Base-by-base conservation (phyloP, 164 flowering plant species). In the Macadamia tetraphylla region DNA sequence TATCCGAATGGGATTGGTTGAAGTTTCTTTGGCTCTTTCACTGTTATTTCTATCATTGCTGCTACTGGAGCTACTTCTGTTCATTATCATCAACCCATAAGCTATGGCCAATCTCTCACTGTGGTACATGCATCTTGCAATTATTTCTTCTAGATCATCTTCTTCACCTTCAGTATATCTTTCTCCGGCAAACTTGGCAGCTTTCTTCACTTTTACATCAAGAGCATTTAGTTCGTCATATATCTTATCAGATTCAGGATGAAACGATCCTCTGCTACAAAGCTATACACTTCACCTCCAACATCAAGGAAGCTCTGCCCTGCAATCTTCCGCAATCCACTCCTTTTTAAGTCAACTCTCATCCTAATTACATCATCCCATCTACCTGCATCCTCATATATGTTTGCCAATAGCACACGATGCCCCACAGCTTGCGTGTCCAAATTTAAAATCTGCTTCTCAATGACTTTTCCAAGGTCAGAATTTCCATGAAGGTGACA, bases 81-180 rank as follows among this genome's bases (percentile, higher is more conserved):
- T 63, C 9, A 43, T 63, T 48, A 42, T 69, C 68, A 66, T 44
- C 29, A 77, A 46, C 35, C 67, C 76, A 64, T 70, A 77, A 35
- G 80, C 80, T 61, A 77, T 77, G 15, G 80, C 80, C 72, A 77
- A 49, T 64, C 76, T 70, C 71, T 77, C 80, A 70, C 76, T 77
- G 74, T 73, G 76, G 64, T 73, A 67, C 63, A 43, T 75, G 74
- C 76, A 44, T 42, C 67, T 73, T 31, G 49, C 23, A 69, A 59
- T 67, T 52, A 75, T 62, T 13, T 15, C 35, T 49, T 70, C 74
- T 9, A 65, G 18, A 6, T 56, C 57, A 17, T 53, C 68, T 32
- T 67, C 70, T 35, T 66, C 67, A 35, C 65, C 66, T 8, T 44
- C 48, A 46, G 66, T 67, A 14, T 60, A 23, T 18, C 15, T 40